Evolutionary conservation across 2,329 filamentous ascomycete species (phyloP), one percentile per base, ranked within the genome.

Genomic region (Xylaria sp.): DNA sequence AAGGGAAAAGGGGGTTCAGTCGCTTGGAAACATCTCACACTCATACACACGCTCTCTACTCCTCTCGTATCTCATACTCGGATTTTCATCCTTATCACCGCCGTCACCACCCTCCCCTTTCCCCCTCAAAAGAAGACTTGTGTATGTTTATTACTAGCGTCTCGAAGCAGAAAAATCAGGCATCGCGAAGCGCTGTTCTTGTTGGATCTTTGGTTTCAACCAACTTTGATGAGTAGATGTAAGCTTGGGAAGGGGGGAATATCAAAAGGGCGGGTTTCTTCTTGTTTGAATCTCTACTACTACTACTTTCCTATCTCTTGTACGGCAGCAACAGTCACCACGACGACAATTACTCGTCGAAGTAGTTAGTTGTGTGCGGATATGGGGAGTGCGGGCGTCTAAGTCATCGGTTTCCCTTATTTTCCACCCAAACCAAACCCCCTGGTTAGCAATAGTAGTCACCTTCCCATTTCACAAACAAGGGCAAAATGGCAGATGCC

Each of bases 101-200:
- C 37, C 37, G 8, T 10, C 5, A 6, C 35, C 5, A 37, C 35
- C 37, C 37, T 42, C 37, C 37, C 37, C 4, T 42, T 42, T 42
- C 11, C 37, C 23, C 23, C 4, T 5, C 4, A 42, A 42, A 42
- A 42, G 11, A 54, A 62, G 54, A 60, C 50, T 57, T 58, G 23
- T 42, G 37, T 42, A 42, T 64, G 54, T 58, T 58, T 64, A 58
- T 62, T 62, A 62, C 37, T 57, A 62, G 61, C 61, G 57, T 55
- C 39, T 30, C 52, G 52, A 59, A 30, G 23, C 23, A 30, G 5
- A 42, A 9, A 42, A 42, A 3, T 42, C 37, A 42, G 9, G 37
- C 37, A 13, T 42, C 9, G 9, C 59, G 57, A 55, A 62, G 58
- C 59, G 55, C 58, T 37, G 46, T 50, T 59, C 23, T 42, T 42